Evolutionary conservation across 164 flowering plant species (phyloP), one percentile per base, ranked within the genome.

Genomic region (grape (Vitis vinifera)): DNA sequence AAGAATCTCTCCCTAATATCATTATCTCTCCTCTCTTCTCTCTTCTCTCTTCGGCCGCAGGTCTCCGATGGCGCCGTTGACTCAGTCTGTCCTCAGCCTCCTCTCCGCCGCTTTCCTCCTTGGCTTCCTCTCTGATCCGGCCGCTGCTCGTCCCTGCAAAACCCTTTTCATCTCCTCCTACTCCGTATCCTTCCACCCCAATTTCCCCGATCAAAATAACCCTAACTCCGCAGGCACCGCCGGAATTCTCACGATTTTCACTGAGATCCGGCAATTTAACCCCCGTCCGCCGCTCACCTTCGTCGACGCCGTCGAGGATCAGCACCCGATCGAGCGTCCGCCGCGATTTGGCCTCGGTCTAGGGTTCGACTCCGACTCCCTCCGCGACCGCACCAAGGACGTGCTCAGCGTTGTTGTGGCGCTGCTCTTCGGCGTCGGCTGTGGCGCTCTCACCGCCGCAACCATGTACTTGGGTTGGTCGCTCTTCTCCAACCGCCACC

Each of bases 391-490:
- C 67, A 60, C 82, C 65, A 74, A 47, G 69, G 86, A 83, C 59
- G 77, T 83, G 9, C 68, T 83, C 17, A 82, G 85, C 69, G 79
- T 84, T 16, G 78, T 82, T 7, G 75, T 73, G 8, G 80, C 87
- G 15, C 67, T 84, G 62, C 73, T 82, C 5, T 80, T 82, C 48
- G 85, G 87, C 11, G 85, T 82, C 48, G 85, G 83, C 3, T 82
- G 84, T 59, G 87, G 87, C 10, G 81, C 80, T 14, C 80, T 82
- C 44, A 80, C 87, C 13, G 87, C 84, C 50, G 82, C 76, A n/a
- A 79, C 84, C 55, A 78, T 84, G 81, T 84, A 84, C 67, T 49
- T 82, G 49, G 75, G 69, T 6, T 83, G 80, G 79, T 77, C 78
- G 19, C 48, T 84, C 14, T 75, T 82, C 65, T 12, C 67, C 47